Base-by-base conservation (phyloP, 2,329 filamentous ascomycete species). In the Fusarium chuoi region DNA sequence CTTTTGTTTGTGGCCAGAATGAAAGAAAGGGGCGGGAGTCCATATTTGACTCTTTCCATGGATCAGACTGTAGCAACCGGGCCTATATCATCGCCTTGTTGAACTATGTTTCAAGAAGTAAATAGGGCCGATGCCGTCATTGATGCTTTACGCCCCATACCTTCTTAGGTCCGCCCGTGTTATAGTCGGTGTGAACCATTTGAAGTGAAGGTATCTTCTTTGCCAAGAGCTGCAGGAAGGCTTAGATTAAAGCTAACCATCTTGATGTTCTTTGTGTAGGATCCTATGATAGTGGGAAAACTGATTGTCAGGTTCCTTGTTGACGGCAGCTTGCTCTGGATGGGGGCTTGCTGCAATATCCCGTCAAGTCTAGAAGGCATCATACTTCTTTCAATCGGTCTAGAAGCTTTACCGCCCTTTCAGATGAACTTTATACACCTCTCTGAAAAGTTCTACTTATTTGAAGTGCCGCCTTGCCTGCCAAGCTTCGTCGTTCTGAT, bases 1-100 rank as follows among this genome's bases (percentile, higher is more conserved):
- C 18, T 44, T 30, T 17, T 45, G 35, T 61, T 66, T 45, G 38
- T 38, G 45, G 44, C 44, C 24, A 35, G 26, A 49, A 45, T 55
- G 61, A 66, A 38, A 57, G 66, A 66, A 70, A 70, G 48, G 68
- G 66, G 18, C 28, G 28, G 15, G 33, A 60, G 54, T 36, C 38
- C 41, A 30, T 46, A 48, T 39, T 65, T 41, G 33, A 24, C n/a
- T 39, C 39, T 36, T 36, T 36, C 44, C 30, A 26, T 33, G 24
- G 35, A 54, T n/a, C 22, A 46, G 30, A 38, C 30, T 15, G n/a
- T 22, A 35, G 46, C 28, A 41, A 46, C 57, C 57, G 59, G 35
- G 51, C 51, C 51, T 54, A 54, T 48, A n/a, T 28, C 28, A 26
- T 39, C 36, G 49, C 51, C 52, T 49, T 58, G 60, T 51, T 56